Conservation (phyloP, 345 rosid species). For the Rhodomyrtus tomentosa region DNA sequence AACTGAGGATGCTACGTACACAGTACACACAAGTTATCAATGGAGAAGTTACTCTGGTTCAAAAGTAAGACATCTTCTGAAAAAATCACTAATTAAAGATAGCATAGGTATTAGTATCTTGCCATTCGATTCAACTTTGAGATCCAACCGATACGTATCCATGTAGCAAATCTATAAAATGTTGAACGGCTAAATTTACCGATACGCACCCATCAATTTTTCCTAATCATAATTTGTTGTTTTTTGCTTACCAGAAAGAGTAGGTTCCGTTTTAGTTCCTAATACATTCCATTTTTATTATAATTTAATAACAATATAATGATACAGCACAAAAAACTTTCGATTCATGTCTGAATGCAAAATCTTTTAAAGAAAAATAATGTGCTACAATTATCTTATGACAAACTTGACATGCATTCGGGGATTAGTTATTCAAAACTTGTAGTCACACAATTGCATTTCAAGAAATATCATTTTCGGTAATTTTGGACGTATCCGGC, state of each 20-base stretch:
- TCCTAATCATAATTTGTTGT: not conserved
- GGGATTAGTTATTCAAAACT: not conserved
- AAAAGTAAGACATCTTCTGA: not conserved
- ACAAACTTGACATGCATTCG: not conserved
- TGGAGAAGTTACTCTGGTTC: not conserved
- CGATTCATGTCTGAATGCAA: not conserved
- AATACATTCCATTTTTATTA: not conserved
- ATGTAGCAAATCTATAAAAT: not conserved
- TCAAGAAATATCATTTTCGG: not conserved
- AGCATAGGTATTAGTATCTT: not conserved
- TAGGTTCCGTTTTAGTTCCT: not conserved
- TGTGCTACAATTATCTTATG: too few relatives aligned
- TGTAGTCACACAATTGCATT: not conserved
- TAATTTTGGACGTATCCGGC: not conserved
- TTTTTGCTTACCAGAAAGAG: not conserved
- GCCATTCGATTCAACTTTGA: not conserved
- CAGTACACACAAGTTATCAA: not conserved
- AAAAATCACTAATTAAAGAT: not conserved
- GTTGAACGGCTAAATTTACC: not conserved
- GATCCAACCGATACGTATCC: not conserved
- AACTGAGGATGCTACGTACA: not conserved
- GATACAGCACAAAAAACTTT: not conserved
- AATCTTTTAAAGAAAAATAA: not conserved
- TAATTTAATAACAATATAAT: not conserved
- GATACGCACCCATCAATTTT: not conserved